Evolutionary conservation across 2,329 filamentous ascomycete genomes (phyloP).

Genomic region (Beauveria scarabaeidicola): DNA sequence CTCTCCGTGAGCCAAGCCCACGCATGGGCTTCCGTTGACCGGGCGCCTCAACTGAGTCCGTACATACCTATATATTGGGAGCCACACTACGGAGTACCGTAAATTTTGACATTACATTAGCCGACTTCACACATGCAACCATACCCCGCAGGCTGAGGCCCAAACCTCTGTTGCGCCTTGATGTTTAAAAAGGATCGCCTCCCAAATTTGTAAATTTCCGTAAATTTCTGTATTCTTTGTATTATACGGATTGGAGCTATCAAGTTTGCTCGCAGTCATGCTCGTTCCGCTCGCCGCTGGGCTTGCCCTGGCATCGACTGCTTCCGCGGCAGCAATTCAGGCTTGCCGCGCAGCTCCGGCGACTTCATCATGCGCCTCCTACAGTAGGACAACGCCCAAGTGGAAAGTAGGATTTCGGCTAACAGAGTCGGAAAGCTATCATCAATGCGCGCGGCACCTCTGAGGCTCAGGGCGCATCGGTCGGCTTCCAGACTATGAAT

Average conservation of each 20-base stretch:
- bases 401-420: background rate
- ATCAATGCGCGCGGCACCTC: slow-evolving; percentile 11
- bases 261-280: background rate
- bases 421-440: background rate
- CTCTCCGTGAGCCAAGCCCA: background rate
- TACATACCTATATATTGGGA: too few relatives aligned
- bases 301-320: background rate
- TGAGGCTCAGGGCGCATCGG: slow-evolving; percentile 9
- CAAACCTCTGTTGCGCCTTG: background rate
- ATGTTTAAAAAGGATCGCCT: background rate
- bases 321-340: background rate
- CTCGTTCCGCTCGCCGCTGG: background rate
- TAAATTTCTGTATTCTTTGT: background rate
- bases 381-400: background rate
- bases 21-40: too few relatives aligned
- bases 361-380: slow-evolving; percentile 2
- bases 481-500: slow-evolving; percentile 11
- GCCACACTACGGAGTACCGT: background rate
- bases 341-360: background rate
- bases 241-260: background rate
- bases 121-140: background rate
- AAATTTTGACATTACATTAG: background rate
- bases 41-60: too few relatives aligned
- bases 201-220: background rate
- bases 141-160: slow-evolving; percentile 1